Conservation (phyloP, 495 filamentous ascomycete species). For the Aspergillus avenaceus region DNA sequence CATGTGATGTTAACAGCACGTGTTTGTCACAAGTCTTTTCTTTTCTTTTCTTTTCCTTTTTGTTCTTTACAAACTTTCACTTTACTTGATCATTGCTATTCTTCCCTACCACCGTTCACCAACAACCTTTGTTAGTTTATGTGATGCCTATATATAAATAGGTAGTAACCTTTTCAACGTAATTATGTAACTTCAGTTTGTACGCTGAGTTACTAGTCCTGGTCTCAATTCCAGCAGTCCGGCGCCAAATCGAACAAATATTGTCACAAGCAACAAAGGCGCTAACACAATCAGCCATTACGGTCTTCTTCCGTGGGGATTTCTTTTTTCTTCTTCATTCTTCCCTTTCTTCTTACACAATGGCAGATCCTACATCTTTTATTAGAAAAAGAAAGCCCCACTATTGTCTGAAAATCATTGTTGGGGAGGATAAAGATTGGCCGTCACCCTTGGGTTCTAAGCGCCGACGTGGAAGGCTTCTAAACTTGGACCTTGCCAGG, state of each 20-base stretch:
- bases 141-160: no score
- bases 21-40: no score
- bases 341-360: neutral
- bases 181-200: no score
- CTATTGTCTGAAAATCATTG: neutral
- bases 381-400: neutral
- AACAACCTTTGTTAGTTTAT: no score
- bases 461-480: slow-evolving; percentile 8
- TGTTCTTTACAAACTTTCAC: no score
- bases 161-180: no score
- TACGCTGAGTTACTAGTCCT: no score
- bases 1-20: no score
- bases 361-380: slow-evolving; percentile 1
- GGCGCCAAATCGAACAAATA: slow-evolving; percentile 12
- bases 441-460: slow-evolving; percentile 10
- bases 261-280: slow-evolving; percentile 1
- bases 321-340: neutral
- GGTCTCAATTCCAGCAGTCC: neutral
- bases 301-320: neutral
- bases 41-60: no score
- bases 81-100: no score
- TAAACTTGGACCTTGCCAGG: slow-evolving; percentile 16
- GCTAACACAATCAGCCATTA: neutral
- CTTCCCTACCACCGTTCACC: no score
- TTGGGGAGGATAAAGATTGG: slow-evolving; percentile 14